These are phyloP conservation scores for Raffaelea ambrosiae DNA, from an alignment of 2,329 filamentous ascomycete species.

Conservation along the genomic window DNA sequence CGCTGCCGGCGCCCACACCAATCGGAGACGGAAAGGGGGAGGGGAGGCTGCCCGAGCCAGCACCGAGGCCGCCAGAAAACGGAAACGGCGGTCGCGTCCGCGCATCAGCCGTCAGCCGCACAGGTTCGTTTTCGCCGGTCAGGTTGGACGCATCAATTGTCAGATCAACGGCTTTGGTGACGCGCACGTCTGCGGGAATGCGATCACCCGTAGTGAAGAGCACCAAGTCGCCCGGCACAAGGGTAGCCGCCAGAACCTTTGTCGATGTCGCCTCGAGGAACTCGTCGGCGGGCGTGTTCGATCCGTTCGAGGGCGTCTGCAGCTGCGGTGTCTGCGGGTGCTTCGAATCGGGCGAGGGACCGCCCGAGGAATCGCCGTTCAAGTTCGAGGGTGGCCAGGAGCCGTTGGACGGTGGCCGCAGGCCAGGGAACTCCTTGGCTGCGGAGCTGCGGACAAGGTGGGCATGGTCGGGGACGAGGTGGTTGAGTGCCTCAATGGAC, in stretches of 20 bases:
- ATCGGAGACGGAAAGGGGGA: constrained; percentile 24
- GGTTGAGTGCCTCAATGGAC: constrained; percentile 88
- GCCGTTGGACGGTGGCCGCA: constrained; percentile 23
- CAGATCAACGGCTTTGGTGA: constrained; percentile 81
- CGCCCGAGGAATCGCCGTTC: constrained; percentile 13
- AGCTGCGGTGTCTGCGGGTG: constrained; percentile 13
- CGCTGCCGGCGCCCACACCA: constrained; percentile 6
- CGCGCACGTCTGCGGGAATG: constrained; percentile 90
- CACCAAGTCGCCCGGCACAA: constrained; percentile 89
- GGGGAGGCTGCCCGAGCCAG: constrained; percentile 16
- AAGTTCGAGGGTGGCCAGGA: constrained; percentile 38
- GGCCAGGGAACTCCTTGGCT: constrained; percentile 19
- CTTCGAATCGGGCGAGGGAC: not conserved
- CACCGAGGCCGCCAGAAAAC: constrained; percentile 2
- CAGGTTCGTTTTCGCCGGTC: constrained; percentile 92
- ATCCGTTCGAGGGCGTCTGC: constrained; percentile 27
- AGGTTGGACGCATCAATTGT: constrained; percentile 95
- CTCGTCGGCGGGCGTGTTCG: constrained; percentile 51
- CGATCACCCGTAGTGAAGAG: constrained; percentile 93
- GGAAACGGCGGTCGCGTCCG: constrained; percentile 21
- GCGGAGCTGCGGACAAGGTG: constrained; percentile 69
- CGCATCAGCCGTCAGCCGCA: constrained; percentile 65
- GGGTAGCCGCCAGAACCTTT: constrained; percentile 76
- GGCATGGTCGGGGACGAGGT: constrained; percentile 89
- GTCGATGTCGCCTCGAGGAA: constrained; percentile 64